Base-by-base conservation (phyloP, 345 rosid species). In the Nephelium lappaceum region DNA sequence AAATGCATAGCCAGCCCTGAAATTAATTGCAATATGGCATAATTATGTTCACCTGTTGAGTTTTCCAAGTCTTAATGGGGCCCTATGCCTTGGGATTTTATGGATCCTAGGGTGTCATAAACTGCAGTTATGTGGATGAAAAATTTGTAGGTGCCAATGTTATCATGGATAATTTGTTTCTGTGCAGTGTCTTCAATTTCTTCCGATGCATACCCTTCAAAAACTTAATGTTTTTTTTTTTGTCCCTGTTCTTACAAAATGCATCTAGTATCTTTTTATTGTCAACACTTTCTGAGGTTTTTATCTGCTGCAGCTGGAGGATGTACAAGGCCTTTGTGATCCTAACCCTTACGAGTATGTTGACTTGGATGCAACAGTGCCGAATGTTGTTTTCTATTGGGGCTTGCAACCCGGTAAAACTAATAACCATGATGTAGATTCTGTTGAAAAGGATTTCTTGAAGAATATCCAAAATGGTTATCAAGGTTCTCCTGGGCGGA, bases 301-400 rank as follows among this genome's bases (percentile, higher is more conserved):
- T 69, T 39, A 36, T 70, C 19, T 76, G 3, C 43, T 77, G 79
- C 89, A 91, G 94, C 81, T 88, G 55, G 92, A 89, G 80, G 86
- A 73, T 72, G 75, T 86, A 47, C 89, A 83, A 43, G 91, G 91
- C 36, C 61, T 79, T 0, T 86, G 87, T 49, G 94, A 91, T 71
- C 94, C 94, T 58, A 89, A 85, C 80, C 87, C 94, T 45, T 47
- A 75, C 25, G 92, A 91, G 80, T 81, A 85, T 23, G 79, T 81
- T 3, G 91, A 91, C 11, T 14, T 12, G 67, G 79, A 73, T 38
- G 66, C n/a, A 49, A 72, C 74, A 8, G 77, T 86, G 76, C 87
- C 88, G 2, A 84, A 83, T 74, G 69, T 81, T 31, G 82, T 85
- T 0, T 84, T 78, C 77, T 89, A 85, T 83, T 88, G 93, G 91